Conservation (phyloP, 1,284 basidiomycete species). For the Bondarzewia mesenterica region DNA sequence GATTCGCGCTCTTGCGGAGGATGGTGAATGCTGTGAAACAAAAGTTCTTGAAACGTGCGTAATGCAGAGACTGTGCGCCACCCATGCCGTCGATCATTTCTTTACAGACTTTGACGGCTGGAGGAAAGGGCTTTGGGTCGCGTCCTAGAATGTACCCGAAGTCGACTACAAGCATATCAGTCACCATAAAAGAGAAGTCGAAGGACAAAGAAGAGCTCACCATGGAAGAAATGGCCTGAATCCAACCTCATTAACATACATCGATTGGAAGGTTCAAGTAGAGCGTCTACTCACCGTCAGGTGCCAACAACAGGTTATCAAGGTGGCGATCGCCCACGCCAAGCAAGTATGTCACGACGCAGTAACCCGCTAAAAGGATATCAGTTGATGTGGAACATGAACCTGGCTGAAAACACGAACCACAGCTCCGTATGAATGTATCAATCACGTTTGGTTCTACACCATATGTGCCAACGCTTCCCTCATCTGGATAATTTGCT, state of each 20-base stretch:
- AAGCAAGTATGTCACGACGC: constrained; percentile 93
- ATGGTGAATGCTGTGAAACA: constrained; percentile 96
- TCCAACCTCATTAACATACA: not conserved
- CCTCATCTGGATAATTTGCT: constrained; percentile 83
- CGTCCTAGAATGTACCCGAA: constrained; percentile 98
- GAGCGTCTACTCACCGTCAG: constrained; percentile 65
- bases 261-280: constrained; percentile 17
- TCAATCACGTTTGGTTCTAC: constrained; percentile 91
- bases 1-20: constrained; percentile 94
- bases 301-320: constrained; percentile 89
- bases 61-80: constrained; percentile 86
- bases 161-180: constrained; percentile 59
- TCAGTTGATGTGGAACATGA: not conserved
- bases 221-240: constrained; percentile 79
- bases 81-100: constrained; percentile 99
- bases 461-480: constrained; percentile 86
- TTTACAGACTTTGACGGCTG: constrained; percentile 96
- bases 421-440: constrained; percentile 95
- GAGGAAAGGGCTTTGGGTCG: constrained; percentile 97
- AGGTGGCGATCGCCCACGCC: constrained; percentile 97
- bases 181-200: not conserved
- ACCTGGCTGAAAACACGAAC: constrained; percentile 40
- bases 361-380: constrained; percentile 78
- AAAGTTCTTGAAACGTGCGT: constrained; percentile 90
- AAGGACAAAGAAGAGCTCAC: constrained; percentile 27